phyloP scores from a whole-genome alignment of 495 filamentous ascomycete genomes.

The Penicillium riverlandense region DNA sequence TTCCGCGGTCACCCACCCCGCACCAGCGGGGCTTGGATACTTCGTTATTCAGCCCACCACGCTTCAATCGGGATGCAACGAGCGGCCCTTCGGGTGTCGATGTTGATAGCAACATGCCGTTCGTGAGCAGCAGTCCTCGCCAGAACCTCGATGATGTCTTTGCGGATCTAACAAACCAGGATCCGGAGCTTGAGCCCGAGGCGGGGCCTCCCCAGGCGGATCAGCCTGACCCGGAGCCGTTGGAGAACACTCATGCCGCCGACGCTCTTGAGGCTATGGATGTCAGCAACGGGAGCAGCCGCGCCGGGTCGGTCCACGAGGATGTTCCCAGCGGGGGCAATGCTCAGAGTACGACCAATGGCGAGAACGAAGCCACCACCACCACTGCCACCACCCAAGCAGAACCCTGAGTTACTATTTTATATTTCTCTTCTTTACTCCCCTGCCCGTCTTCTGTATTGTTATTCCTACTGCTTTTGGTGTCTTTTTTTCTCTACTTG shows the following conservation, averaged over 20 bases:
- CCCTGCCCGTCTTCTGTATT: not conserved
- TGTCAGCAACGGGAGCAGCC: slow-evolving; percentile 31
- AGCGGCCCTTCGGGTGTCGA: no score
- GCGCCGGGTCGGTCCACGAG: slow-evolving; percentile 12
- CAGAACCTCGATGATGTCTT: slow-evolving; percentile 41
- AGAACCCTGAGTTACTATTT: slow-evolving; percentile 10
- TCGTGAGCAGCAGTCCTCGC: slow-evolving; percentile 35
- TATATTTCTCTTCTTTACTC: not conserved
- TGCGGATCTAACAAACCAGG: slow-evolving; percentile 41
- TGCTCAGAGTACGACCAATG: not conserved
- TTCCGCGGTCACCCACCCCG: slow-evolving; percentile 32
- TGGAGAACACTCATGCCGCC: slow-evolving; percentile 41
- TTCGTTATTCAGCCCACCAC: slow-evolving; percentile 35
- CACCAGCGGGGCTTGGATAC: slow-evolving; percentile 25
- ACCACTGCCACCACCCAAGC: not conserved
- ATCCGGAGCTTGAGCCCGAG: slow-evolving; percentile 28
- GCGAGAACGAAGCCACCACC: not conserved
- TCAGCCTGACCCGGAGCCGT: slow-evolving; percentile 22
- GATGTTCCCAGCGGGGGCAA: slow-evolving; percentile 3
- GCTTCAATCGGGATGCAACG: slow-evolving; percentile 23
- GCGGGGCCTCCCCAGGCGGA: slow-evolving; percentile 10
- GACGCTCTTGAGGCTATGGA: slow-evolving; percentile 40
- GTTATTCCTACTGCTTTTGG: not conserved
- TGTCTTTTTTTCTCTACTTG: not conserved
- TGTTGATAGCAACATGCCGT: slow-evolving; percentile 3